A percentile compares a stretch with the other conserved stretches of the same genome.
Conservation (phyloP, 2,329 filamentous ascomycete genomes). For the Pseudocercospora ulei region DNA sequence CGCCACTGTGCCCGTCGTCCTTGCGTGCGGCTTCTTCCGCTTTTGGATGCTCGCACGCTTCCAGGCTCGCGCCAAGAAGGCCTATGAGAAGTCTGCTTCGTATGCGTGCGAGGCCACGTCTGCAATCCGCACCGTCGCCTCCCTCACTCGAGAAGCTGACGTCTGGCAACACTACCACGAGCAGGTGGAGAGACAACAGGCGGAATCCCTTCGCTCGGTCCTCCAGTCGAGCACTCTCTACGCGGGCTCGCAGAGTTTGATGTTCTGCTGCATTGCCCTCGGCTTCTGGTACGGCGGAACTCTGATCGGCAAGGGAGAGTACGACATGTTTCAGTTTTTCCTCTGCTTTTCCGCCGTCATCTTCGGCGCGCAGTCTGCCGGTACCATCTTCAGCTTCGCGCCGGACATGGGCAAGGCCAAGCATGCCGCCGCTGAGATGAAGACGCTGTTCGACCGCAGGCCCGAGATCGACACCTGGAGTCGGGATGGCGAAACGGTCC, state of each 20-base stretch:
- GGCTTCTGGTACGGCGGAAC: slow-evolving; percentile 89
- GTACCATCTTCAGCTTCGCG: slow-evolving; percentile 78
- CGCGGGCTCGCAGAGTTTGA: slow-evolving; percentile 70
- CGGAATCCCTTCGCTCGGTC: slow-evolving; percentile 60
- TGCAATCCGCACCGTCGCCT: slow-evolving; percentile 85
- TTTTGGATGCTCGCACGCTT: slow-evolving; percentile 77
- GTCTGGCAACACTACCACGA: slow-evolving; percentile 62
- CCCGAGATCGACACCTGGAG: slow-evolving; percentile 79
- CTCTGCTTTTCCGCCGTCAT: slow-evolving; percentile 79
- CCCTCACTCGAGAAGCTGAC: slow-evolving; percentile 75
- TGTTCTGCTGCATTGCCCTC: slow-evolving; percentile 74
- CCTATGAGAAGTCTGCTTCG: slow-evolving; percentile 70
- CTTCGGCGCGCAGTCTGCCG: slow-evolving; percentile 85
- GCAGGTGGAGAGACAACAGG: slow-evolving; percentile 57
- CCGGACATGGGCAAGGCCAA: slow-evolving; percentile 91
- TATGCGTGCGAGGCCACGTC: slow-evolving; percentile 91
- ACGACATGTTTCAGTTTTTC: slow-evolving; percentile 79
- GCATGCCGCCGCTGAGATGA: slow-evolving; percentile 68
- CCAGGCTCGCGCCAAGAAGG: slow-evolving; percentile 65
- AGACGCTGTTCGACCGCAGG: slow-evolving; percentile 70
- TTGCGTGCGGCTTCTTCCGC: slow-evolving; percentile 75
- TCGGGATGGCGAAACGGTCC: slow-evolving; percentile 53
- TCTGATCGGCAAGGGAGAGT: slow-evolving; percentile 61
- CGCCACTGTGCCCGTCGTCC: slow-evolving; percentile 63
- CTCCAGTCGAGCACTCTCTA: slow-evolving; percentile 70